Conservation (phyloP, 148 eudicot species). For the Fagopyrum homotropicum region DNA sequence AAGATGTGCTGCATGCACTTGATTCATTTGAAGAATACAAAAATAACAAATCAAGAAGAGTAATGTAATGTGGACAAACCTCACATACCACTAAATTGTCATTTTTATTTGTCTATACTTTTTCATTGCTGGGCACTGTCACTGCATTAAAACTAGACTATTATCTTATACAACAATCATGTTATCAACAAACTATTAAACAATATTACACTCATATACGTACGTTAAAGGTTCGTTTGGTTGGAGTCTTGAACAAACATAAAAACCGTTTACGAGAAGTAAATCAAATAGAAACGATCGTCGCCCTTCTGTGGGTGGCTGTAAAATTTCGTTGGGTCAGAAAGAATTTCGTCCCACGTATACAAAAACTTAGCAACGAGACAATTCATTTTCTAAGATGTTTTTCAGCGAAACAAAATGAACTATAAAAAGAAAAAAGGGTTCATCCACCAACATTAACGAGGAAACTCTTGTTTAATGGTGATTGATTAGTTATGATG, state of each 20-base stretch:
- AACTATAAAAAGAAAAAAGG: not conserved
- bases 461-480: not conserved
- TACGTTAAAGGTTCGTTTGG: too few species aligned
- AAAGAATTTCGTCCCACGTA: too few species aligned
- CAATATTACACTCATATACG: not conserved
- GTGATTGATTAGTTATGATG: not conserved
- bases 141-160: conserved; percentile 5
- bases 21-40: not conserved
- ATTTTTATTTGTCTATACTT: not conserved
- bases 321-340: too few species aligned
- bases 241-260: too few species aligned
- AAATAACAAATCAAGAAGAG: not conserved
- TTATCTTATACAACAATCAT: conserved; percentile 7
- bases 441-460: conserved; percentile 1
- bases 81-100: conserved; percentile 3
- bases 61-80: not conserved
- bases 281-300: too few species aligned
- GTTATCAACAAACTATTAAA: not conserved
- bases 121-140: conserved; percentile 6
- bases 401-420: too few species aligned
- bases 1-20: not conserved
- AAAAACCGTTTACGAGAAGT: too few species aligned
- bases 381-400: too few species aligned
- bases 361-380: too few species aligned
- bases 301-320: too few species aligned